Evolutionary conservation across 169 alveolate species (phyloP), one percentile per base, ranked within the genome.

Genomic region (Eimeria necatrix): DNA sequence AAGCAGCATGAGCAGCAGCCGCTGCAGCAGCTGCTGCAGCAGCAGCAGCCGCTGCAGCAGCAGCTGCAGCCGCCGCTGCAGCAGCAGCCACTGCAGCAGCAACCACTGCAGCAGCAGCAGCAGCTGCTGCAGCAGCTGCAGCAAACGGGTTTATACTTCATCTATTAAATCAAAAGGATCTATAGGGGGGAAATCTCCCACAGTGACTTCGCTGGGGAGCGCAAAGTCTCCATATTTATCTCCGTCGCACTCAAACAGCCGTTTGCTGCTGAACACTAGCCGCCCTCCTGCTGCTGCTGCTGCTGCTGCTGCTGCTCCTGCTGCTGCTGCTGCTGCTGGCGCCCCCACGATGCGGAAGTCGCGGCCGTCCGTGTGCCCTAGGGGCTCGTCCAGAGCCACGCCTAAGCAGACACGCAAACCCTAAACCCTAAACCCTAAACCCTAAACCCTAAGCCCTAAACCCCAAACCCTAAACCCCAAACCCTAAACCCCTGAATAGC

Each of bases 101-200:
- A 73, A 18, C 84, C 10, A 32, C 84, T 8, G 84, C 84, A 73
- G 52, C 84, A 26, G 52, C 84, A 73, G 84, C 84, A 73, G 56
- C 84, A 73, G 20, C 84, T 24, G 84, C 84, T 18, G 84, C 26
- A 14, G 84, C 84, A 18, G 84, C 84, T 8, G 84, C 84, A 73
- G 53, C 16, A 73, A 6, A 5, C 4, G 52, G 56, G 20, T n/a
- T 51, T 24, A 88, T n/a, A 88, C 70, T 71, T 88, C 94, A 32
- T 97, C 98, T 7, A 96, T 97, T 53, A 97, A 96, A 60, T 98
- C 96, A 96, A 98, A 98, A 22, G 97, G 98, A 95, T 98, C 98
- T 76, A 98, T 87, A 41, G 97, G 98, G 26, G 99, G 99, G 87
- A 95, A 98, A 95, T 98, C 98, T 9, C 99, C 99, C 48, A 97